A percentile compares a stretch with the other conserved stretches of the same genome.
Conservation (phyloP, 805 yeast species). For the Nakazawaea ernobii region DNA sequence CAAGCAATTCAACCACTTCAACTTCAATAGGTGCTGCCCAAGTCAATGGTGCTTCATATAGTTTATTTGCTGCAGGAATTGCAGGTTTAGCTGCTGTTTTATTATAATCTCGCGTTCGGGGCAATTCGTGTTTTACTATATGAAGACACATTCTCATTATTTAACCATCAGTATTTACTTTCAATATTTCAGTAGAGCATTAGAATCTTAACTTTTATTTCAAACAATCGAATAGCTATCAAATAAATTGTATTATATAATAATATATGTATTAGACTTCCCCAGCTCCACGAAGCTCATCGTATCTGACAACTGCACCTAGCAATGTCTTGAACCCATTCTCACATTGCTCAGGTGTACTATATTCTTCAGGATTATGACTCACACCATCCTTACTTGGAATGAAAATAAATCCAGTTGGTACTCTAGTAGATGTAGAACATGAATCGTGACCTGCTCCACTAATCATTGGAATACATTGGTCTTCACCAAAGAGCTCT, state of each 20-base stretch:
- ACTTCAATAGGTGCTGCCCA: slow-evolving; percentile 11
- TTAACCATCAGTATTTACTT: too few species aligned
- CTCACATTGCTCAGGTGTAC: slow-evolving; percentile 58
- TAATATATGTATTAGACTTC: too few species aligned
- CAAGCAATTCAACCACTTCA: slow-evolving; percentile 8
- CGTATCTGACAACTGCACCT: slow-evolving; percentile 40
- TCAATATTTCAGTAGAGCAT: too few species aligned
- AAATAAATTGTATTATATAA: background rate
- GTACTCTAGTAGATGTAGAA: slow-evolving; percentile 46
- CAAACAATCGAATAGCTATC: too few species aligned
- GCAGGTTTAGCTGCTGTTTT: slow-evolving; percentile 16
- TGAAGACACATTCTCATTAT: too few species aligned
- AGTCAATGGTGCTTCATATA: slow-evolving; percentile 6
- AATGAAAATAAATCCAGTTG: slow-evolving; percentile 71
- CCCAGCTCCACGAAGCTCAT: slow-evolving; percentile 21
- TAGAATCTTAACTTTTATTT: too few species aligned
- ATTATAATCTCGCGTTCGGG: background rate
- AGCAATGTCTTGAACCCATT: slow-evolving; percentile 54
- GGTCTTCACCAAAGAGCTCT: slow-evolving; percentile 39
- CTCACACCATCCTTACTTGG: slow-evolving; percentile 64
- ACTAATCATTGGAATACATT: slow-evolving; percentile 43
- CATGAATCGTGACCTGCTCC: slow-evolving; percentile 80
- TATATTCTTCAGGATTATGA: slow-evolving; percentile 63
- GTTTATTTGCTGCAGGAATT: slow-evolving; percentile 10
- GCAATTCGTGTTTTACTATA: background rate